Evolutionary conservation across 2,329 filamentous ascomycete genomes (phyloP).

Genomic region (Scedosporium minutisporum): DNA sequence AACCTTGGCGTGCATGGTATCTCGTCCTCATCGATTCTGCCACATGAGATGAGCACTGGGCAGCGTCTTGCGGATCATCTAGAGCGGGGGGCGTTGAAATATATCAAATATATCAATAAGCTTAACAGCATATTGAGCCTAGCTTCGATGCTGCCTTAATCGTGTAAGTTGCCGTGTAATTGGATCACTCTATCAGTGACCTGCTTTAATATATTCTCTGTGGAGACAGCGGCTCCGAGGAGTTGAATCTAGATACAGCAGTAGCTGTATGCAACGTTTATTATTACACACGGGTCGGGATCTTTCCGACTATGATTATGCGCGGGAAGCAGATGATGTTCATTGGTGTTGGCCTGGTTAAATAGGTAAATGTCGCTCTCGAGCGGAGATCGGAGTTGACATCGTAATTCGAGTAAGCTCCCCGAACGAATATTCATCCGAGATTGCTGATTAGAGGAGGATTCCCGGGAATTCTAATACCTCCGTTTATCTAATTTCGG

Average conservation of each 20-base stretch:
- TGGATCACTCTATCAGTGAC: background rate
- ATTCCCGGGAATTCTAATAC: background rate
- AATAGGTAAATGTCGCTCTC: background rate
- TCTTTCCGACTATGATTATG: background rate
- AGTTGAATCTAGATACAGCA: background rate
- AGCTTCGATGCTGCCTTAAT: background rate
- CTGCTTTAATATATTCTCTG: background rate
- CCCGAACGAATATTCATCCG: background rate
- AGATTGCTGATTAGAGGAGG: background rate
- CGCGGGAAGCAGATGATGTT: background rate
- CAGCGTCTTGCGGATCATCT: background rate
- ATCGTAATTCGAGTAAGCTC: background rate
- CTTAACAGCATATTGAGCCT: background rate
- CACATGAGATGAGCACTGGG: background rate
- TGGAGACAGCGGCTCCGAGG: background rate
- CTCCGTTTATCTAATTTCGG: background rate
- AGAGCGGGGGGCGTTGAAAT: background rate
- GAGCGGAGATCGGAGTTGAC: background rate
- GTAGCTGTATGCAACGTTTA: background rate
- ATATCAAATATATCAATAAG: background rate
- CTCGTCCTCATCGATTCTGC: background rate
- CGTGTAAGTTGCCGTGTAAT: background rate
- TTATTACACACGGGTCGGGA: background rate
- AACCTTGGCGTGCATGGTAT: background rate
- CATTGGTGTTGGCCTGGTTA: background rate